phyloP scores from a whole-genome alignment of 1,284 basidiomycete species.

The Ganoderma sinense region DNA sequence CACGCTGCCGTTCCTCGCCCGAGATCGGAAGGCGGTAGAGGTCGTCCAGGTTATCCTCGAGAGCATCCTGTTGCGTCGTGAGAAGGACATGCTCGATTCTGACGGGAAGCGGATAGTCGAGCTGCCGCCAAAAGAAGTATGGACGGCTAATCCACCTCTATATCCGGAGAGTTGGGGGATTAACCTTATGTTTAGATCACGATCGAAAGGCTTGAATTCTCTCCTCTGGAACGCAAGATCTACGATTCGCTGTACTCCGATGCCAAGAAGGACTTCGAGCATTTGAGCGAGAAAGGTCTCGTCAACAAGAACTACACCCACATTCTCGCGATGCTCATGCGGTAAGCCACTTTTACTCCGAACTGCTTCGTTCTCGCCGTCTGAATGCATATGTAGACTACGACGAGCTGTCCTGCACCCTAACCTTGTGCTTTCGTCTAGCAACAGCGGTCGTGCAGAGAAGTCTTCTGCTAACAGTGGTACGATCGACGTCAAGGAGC shows the following conservation, averaged over 20 bases:
- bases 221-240: slow-evolving; percentile 78
- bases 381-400: slow-evolving; percentile 52
- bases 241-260: slow-evolving; percentile 80
- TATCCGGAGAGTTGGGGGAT: slow-evolving; percentile 47
- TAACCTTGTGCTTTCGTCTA: slow-evolving; percentile 66
- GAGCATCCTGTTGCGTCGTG: slow-evolving; percentile 88
- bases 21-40: slow-evolving; percentile 90
- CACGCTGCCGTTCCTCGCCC: slow-evolving; percentile 86
- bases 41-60: slow-evolving; percentile 94
- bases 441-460: slow-evolving; percentile 11
- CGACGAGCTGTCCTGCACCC: slow-evolving; percentile 91
- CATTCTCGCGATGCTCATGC: slow-evolving; percentile 92
- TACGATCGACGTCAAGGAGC: slow-evolving; percentile 62
- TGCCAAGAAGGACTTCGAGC: slow-evolving; percentile 78
- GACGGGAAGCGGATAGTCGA: slow-evolving; percentile 92
- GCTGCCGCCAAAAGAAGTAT: slow-evolving; percentile 85
- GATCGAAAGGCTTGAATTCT: slow-evolving; percentile 80
- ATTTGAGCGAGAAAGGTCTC: slow-evolving; percentile 77
- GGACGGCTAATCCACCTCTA: slow-evolving; percentile 16
- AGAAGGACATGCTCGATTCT: slow-evolving; percentile 92
- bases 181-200: slow-evolving; percentile 15
- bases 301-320: slow-evolving; percentile 89
- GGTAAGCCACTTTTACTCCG: slow-evolving; percentile 48
- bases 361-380: slow-evolving; percentile 11
- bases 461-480: slow-evolving; percentile 45